Percentiles rank a stretch among this genome's conserved stretches.
phyloP scores from a whole-genome alignment of 176 grass and related monocot genomes.

The Oryza rufipogon region DNA sequence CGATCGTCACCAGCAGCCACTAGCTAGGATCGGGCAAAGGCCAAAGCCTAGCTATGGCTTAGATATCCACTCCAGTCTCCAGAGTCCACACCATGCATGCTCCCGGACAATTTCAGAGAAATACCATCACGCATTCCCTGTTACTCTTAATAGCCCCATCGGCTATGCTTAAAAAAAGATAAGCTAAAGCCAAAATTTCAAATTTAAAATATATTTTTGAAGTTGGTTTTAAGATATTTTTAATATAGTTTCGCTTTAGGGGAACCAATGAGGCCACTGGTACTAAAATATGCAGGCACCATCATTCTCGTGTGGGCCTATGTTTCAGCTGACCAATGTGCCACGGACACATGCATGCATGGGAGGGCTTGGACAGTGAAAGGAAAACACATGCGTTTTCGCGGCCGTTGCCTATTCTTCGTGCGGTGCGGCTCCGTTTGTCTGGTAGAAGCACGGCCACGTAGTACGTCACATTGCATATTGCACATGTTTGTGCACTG shows the following conservation, averaged over 20 bases:
- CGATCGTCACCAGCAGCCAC: too few species aligned
- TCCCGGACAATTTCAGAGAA: neutral
- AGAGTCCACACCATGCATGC: too few species aligned
- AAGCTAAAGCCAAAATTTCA: too few species aligned
- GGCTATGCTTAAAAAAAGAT: too few species aligned
- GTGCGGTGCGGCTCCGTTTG: neutral
- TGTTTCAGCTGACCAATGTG: neutral
- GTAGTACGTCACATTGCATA: neutral
- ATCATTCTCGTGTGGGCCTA: conserved; percentile 15
- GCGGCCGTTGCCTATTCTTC: neutral
- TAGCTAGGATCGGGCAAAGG: neutral
- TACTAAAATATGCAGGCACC: neutral
- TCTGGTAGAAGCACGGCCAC: neutral
- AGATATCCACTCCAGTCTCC: too few species aligned
- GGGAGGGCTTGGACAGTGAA: neutral
- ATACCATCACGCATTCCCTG: too few species aligned
- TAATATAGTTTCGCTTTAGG: too few species aligned
- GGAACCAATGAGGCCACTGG: too few species aligned
- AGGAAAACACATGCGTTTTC: neutral
- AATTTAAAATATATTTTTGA: too few species aligned
- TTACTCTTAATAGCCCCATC: too few species aligned
- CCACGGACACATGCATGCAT: neutral
- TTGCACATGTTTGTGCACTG: neutral
- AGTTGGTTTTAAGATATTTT: too few species aligned
- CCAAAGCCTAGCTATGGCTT: neutral